Evolutionary conservation across 2,329 filamentous ascomycete species (phyloP).

Genomic region (Lojkania enalia): DNA sequence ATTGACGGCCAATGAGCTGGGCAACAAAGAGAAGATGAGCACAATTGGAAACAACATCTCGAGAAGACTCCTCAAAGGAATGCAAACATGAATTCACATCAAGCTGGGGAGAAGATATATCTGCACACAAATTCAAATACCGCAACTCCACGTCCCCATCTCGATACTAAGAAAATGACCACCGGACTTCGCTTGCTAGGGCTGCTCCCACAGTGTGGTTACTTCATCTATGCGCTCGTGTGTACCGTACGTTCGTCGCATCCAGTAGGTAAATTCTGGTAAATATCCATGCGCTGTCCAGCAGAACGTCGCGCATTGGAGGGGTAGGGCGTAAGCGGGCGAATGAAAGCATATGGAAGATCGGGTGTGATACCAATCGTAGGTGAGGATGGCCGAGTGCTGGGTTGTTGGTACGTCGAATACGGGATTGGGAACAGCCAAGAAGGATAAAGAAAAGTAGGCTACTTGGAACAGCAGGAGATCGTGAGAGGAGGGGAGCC

Average conservation of each 20-base stretch:
- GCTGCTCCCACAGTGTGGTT: not conserved
- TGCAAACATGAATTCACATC: not conserved
- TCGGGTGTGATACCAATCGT: not conserved
- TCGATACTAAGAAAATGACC: not conserved
- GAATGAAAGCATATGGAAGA: not conserved
- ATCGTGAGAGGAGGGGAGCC: no score
- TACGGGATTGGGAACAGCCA: conserved; percentile 1
- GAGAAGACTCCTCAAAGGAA: not conserved
- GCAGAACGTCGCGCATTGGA: not conserved
- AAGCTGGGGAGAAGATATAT: not conserved
- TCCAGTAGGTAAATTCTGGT: not conserved
- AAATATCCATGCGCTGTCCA: conserved; percentile 6
- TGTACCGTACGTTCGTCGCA: not conserved
- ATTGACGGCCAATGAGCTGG: conserved; percentile 16
- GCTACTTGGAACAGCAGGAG: no score
- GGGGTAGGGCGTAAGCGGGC: not conserved
- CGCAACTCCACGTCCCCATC: not conserved
- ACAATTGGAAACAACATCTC: conserved; percentile 9
- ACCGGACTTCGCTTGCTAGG: no score
- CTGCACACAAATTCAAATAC: conserved; percentile 5
- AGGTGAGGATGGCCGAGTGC: no score
- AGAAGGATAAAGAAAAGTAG: conserved; percentile 2
- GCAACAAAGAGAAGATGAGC: conserved; percentile 3
- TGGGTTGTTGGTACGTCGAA: not conserved
- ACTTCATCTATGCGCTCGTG: not conserved